Base-by-base conservation (phyloP, 202 grass and related monocot species). In the Panicum virgatum region DNA sequence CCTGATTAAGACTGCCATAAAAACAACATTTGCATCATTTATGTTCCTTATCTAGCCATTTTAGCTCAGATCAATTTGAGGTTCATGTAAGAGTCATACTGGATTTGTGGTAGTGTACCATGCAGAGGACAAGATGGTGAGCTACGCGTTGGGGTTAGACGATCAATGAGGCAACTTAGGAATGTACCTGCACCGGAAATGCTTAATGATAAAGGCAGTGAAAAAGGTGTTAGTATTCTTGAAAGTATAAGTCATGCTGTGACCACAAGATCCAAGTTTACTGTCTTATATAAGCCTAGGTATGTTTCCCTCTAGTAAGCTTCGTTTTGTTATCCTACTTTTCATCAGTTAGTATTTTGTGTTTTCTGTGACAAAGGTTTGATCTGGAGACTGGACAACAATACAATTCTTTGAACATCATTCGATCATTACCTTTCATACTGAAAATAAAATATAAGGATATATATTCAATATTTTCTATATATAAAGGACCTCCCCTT, bases 251-350 rank as follows among this genome's bases (percentile, higher is more conserved):
- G 44, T 50, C 68, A 71, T 71, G 68, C 68, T 30, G 68, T 50
- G 26, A 50, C 68, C 44, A 50, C 68, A 71, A 71, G 44, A 45
- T 70, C 67, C 43, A 70, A 18, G 13, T 71, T 71, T 25, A 71
- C 23, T 46, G 44, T 48, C 22, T 30, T 48, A 50, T 32, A 71
- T 44, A 48, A 26, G 50, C 67, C 67, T 32, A 30, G 25, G 67
- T 50, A 71, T 32, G 44, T 30, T 48, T 71, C 5, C 25, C 1
- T 48, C 43, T 46, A 47, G 12, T 70, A 29, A 4, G 7, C 39
- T 70, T 40, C n/a, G 5, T 5, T 66, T 15, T 29, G 23, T 60
- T 60, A 60, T 60, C n/a, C n/a, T n/a, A n/a, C 58, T 36, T 63
- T 63, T 63, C 15, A 36, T 63, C 29, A 36, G 36, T 63, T 30